Base-by-base conservation (phyloP, 2,329 filamentous ascomycete genomes). In the Fusarium proliferatum region DNA sequence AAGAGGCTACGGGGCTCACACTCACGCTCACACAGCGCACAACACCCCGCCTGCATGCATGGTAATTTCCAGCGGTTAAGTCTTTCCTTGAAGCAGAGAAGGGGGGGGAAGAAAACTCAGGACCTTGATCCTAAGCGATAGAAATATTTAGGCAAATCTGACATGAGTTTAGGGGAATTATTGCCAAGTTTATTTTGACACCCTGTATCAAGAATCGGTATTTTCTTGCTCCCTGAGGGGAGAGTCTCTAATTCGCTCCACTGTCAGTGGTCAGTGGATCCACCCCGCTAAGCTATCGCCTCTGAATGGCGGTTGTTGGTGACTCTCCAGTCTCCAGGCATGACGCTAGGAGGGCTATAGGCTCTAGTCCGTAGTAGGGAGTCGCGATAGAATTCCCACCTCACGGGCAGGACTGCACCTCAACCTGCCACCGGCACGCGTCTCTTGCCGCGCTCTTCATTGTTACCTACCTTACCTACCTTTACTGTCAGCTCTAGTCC, bases 351-450 rank as follows among this genome's bases (percentile, higher is more conserved):
- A 28, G 34, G 71, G 42, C 79, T 73, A 23, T 62, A 78, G 75
- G 66, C 56, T 59, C 56, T 51, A 59, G 55, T 58, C 53, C 53
- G 28, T 34, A 57, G 53, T 57, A 46, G 55, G 76, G 79, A 70
- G 70, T 74, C 76, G 73, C 71, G 75, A 79, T 79, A 77, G 78
- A 77, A 74, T 77, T 77, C 77, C 76, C 76, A 59, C 42, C 78
- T 75, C 75, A 51, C 33, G 56, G 43, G 33, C 56, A 70, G 42
- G 66, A 42, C 74, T 76, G 75, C 61, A 71, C 70, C 75, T 74
- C 65, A 64, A 67, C 71, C 70, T 73, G 73, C 61, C 73, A 73
- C 70, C 77, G 72, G 76, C 78, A 80, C 79, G 79, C 79, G 78
- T 80, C 79, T 77, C 71, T 71, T 66, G 58, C 71, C 70, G 69